Evolutionary conservation across 306 rosid species (phyloP).

Genomic region (Bauhinia variegata): DNA sequence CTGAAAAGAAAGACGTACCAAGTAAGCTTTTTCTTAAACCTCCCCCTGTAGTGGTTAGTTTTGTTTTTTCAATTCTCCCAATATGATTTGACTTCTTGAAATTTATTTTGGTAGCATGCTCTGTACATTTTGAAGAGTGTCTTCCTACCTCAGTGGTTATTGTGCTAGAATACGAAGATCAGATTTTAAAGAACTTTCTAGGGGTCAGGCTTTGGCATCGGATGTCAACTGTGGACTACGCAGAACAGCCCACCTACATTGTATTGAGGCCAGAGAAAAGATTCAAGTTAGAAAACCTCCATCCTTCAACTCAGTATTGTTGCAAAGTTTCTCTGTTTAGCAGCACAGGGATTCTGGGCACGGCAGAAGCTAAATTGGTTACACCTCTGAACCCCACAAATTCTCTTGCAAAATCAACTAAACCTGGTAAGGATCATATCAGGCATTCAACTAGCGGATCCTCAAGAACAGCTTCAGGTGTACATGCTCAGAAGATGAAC

Average conservation of each 20-base stretch:
- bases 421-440: slow-evolving; percentile 5
- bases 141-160: slow-evolving; percentile 72
- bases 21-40: slow-evolving; percentile 72
- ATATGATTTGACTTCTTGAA: not conserved
- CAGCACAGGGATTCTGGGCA: slow-evolving; percentile 69
- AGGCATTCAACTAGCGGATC: slow-evolving; percentile 33
- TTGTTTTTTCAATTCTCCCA: too few species aligned
- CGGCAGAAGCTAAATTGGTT: slow-evolving; percentile 81
- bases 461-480: slow-evolving; percentile 32
- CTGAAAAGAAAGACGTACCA: slow-evolving; percentile 52
- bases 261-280: slow-evolving; percentile 78
- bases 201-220: slow-evolving; percentile 92
- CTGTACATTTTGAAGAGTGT: slow-evolving; percentile 61
- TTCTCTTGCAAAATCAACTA: slow-evolving; percentile 22
- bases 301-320: slow-evolving; percentile 72
- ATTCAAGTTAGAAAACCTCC: slow-evolving; percentile 66
- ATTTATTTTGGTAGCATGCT: slow-evolving; percentile 43
- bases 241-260: slow-evolving; percentile 68
- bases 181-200: slow-evolving; percentile 55
- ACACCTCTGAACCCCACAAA: slow-evolving; percentile 45
- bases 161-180: slow-evolving; percentile 68
- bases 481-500: slow-evolving; percentile 35
- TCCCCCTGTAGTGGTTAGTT: too few species aligned
- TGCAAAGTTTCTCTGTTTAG: slow-evolving; percentile 89
- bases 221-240: slow-evolving; percentile 39